These are phyloP conservation scores for Vaucheria bursata DNA, from an alignment of 352 stramenopile species.

Conservation along the genomic window DNA sequence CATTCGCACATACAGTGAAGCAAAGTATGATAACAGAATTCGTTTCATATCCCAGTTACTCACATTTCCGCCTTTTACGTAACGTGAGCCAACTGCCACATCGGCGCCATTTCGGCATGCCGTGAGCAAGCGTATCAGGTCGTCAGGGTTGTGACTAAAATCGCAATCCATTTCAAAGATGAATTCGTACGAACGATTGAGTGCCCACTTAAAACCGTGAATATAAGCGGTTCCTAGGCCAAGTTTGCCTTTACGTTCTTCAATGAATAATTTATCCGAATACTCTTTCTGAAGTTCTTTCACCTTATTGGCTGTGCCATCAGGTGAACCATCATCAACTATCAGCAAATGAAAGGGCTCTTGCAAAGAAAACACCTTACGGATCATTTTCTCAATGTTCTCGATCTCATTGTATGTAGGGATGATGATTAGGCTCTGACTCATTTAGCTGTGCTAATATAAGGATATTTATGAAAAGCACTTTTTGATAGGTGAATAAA, in stretches of 20 bases:
- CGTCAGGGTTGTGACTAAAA: background rate
- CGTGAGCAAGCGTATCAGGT: too few species aligned
- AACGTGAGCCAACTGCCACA: background rate
- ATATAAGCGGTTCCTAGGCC: background rate
- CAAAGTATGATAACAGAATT: background rate
- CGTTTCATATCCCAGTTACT: background rate
- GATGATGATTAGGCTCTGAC: constrained; percentile 2
- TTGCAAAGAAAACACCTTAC: too few species aligned
- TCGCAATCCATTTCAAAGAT: background rate
- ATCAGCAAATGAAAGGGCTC: too few species aligned
- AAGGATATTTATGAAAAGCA: too few species aligned
- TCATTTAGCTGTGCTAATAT: too few species aligned
- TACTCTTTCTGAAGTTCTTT: background rate
- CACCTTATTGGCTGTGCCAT: background rate
- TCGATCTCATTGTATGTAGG: background rate
- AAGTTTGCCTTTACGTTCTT: background rate
- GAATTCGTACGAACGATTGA: background rate
- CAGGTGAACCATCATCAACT: background rate
- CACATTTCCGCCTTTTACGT: background rate
- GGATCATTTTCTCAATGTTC: constrained; percentile 1
- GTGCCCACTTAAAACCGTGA: background rate
- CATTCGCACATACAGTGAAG: background rate
- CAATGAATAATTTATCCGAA: background rate
- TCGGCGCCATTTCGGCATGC: too few species aligned
- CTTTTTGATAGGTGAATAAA: too few species aligned